These are phyloP conservation scores for Colletotrichum sp. DNA, from an alignment of 2,329 filamentous ascomycete genomes.

Conservation along the genomic window DNA sequence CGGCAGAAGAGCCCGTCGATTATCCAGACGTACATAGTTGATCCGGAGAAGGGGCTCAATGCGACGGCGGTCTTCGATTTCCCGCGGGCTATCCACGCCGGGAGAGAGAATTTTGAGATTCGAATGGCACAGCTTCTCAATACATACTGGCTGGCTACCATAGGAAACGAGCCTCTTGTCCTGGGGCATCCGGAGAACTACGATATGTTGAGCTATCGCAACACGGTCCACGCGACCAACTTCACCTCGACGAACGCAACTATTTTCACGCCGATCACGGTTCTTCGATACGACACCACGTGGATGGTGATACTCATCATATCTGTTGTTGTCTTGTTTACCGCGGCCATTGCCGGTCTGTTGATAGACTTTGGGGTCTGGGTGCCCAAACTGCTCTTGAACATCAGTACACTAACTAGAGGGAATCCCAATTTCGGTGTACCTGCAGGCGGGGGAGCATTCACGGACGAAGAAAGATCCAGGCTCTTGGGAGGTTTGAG, in stretches of 20 bases:
- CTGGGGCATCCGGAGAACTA: background rate
- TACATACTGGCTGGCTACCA: background rate
- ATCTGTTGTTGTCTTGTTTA: background rate
- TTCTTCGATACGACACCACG: background rate
- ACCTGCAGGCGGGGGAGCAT: background rate
- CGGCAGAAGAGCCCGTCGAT: background rate
- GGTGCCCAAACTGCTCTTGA: background rate
- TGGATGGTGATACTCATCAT: background rate
- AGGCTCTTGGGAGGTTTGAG: background rate
- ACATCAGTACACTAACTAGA: background rate
- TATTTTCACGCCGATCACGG: background rate
- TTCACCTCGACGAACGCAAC: background rate
- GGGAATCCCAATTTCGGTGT: background rate
- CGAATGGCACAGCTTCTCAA: background rate
- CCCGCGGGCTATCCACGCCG: background rate
- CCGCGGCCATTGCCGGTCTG: background rate
- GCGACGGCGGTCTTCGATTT: background rate
- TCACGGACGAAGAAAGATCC: background rate
- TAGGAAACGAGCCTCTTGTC: background rate
- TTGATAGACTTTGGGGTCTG: background rate
- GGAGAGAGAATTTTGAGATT: background rate
- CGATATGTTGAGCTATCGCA: background rate
- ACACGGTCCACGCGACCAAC: background rate
- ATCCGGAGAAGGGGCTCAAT: background rate
- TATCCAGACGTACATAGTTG: background rate